Evolutionary conservation across 768 basidiomycete species (phyloP).

Genomic region (Tylopilus vinaceipallidus): DNA sequence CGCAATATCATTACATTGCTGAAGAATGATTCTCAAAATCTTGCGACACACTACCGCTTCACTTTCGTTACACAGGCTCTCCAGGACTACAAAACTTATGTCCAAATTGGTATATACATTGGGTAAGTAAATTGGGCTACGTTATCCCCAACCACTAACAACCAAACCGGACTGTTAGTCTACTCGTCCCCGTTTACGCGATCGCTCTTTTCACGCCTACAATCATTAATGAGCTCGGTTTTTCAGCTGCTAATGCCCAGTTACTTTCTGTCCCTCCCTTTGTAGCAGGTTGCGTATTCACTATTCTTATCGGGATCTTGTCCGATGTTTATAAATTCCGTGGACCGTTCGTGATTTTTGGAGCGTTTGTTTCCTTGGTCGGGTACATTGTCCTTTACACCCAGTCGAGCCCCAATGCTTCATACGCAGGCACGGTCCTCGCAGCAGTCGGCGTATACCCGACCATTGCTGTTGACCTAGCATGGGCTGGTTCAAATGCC

Average conservation of each 20-base stretch:
- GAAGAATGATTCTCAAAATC: constrained; percentile 42
- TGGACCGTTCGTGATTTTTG: constrained; percentile 49
- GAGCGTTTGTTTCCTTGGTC: constrained; percentile 42
- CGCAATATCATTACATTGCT: constrained; percentile 32
- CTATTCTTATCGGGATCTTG: constrained; percentile 39
- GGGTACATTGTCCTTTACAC: constrained; percentile 52
- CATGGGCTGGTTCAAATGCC: constrained; percentile 55
- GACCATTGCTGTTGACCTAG: constrained; percentile 44
- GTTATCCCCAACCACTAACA: neutral
- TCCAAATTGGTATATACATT: constrained; percentile 37
- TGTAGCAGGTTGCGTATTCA: constrained; percentile 43
- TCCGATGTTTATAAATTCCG: constrained; percentile 43
- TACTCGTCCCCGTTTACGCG: constrained; percentile 46
- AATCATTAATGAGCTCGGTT: constrained; percentile 50
- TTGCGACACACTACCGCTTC: constrained; percentile 41
- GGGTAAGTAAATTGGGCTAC: constrained; percentile 29
- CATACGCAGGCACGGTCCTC: constrained; percentile 48
- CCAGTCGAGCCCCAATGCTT: constrained; percentile 18
- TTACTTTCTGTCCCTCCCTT: constrained; percentile 51
- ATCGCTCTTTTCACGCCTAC: constrained; percentile 53
- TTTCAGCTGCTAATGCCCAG: constrained; percentile 49
- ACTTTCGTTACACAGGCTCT: constrained; percentile 49
- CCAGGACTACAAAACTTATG: constrained; percentile 41
- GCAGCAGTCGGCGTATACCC: constrained; percentile 55
- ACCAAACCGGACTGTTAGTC: constrained; percentile 22